Evolutionary conservation across 75 land plant genomes (phyloP).

Genomic region (Cupressus sempervirens): DNA sequence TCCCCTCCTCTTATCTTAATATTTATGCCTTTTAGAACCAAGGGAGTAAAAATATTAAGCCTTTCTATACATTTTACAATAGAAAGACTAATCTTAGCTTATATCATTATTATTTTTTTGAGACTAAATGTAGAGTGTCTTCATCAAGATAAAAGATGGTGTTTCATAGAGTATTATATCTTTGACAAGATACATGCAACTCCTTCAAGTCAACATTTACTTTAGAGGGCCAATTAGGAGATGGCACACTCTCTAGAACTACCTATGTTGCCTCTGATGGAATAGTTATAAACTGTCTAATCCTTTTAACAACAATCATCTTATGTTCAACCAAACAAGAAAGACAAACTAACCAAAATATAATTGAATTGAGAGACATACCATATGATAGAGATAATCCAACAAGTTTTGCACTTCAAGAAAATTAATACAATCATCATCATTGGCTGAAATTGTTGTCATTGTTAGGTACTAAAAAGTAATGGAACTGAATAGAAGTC

Average conservation of each 20-base stretch:
- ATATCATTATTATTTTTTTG: background rate
- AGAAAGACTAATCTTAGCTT: background rate
- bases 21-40: constrained; percentile 69
- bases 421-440: background rate
- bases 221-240: constrained; percentile 71
- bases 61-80: background rate
- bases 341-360: constrained; percentile 60
- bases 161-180: background rate
- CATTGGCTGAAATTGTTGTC: background rate
- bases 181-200: constrained; percentile 52
- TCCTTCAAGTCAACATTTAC: constrained; percentile 67
- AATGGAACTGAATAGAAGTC: background rate
- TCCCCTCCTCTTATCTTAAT: constrained; percentile 70
- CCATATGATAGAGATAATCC: constrained; percentile 94
- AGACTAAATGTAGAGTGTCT: background rate
- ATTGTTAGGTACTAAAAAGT: background rate
- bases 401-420: constrained; percentile 56
- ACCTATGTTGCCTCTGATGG: constrained; percentile 73
- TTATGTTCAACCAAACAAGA: constrained; percentile 82
- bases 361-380: constrained; percentile 54
- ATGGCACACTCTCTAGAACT: constrained; percentile 52
- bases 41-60: constrained; percentile 41
- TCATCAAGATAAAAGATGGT: background rate
- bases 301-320: constrained; percentile 92
- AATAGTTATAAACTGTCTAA: constrained; percentile 74